phyloP scores from a whole-genome alignment of 2,329 filamentous ascomycete genomes.

The Coniochaeta hoffmannii region DNA sequence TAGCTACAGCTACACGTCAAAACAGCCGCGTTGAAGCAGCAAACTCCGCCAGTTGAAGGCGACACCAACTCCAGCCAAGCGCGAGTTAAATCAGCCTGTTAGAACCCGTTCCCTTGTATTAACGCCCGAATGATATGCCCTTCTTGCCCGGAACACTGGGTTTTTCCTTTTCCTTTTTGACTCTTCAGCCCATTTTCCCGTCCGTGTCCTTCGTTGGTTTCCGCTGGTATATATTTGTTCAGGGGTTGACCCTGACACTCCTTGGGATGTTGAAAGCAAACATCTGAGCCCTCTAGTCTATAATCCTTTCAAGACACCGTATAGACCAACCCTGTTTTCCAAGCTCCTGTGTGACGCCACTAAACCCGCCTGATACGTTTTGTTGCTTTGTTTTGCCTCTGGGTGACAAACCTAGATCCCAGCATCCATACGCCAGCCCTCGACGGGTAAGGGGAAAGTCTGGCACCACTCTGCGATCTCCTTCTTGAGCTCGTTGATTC shows the following conservation, averaged over 20 bases:
- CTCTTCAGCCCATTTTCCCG: neutral
- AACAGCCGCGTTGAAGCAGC: neutral
- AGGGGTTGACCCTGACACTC: constrained; percentile 3
- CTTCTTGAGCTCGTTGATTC: constrained; percentile 79
- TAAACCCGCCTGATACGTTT: neutral
- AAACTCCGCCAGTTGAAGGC: neutral
- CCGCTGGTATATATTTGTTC: neutral
- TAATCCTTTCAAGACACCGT: neutral
- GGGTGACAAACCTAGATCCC: constrained; percentile 39
- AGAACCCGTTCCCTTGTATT: neutral
- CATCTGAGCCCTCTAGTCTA: neutral
- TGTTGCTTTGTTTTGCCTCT: neutral
- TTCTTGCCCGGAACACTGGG: neutral
- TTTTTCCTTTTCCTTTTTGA: neutral
- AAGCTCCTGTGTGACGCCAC: neutral
- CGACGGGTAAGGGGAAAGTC: constrained; percentile 86
- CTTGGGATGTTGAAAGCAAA: constrained; percentile 5
- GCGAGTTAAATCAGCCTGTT: neutral
- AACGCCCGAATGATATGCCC: constrained; percentile 3
- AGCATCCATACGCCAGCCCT: constrained; percentile 59
- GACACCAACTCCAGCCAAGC: constrained; percentile 2
- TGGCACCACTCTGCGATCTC: constrained; percentile 85
- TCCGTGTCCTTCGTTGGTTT: neutral
- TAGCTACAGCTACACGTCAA: neutral
- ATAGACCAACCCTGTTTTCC: neutral